phyloP scores from a whole-genome alignment of 306 rosid genomes.

The Hippophae gyantsensis region DNA sequence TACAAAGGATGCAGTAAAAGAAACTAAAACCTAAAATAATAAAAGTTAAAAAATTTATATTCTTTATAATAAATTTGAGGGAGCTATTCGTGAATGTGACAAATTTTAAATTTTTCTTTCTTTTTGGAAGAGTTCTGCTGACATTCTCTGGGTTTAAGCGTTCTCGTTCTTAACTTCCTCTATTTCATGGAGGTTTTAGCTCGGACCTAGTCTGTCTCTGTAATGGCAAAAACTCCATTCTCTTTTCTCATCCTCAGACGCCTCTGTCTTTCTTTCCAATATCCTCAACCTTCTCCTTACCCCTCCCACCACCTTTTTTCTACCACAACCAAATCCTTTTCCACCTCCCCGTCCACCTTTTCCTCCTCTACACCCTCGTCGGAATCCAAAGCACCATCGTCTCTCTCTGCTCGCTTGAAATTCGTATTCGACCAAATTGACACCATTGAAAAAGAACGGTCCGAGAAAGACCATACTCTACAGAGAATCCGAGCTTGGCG shows the following conservation, averaged over 20 bases:
- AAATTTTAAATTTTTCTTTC: no score
- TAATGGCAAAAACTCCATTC: slow-evolving; percentile 53
- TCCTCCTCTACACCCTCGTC: slow-evolving; percentile 23
- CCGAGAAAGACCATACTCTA: slow-evolving; percentile 72
- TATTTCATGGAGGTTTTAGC: slow-evolving; percentile 27
- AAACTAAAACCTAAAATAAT: no score
- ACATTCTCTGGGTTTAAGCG: slow-evolving; percentile 34
- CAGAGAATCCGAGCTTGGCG: slow-evolving; percentile 90
- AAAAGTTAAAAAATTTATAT: no score
- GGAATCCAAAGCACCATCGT: slow-evolving; percentile 42
- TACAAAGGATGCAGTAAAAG: no score
- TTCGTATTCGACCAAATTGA: slow-evolving; percentile 93
- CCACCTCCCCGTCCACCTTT: slow-evolving; percentile 34
- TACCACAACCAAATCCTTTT: slow-evolving; percentile 27
- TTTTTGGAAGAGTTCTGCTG: no score
- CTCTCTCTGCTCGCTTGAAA: slow-evolving; percentile 79
- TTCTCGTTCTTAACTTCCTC: background rate
- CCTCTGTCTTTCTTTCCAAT: slow-evolving; percentile 25
- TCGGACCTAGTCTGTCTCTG: slow-evolving; percentile 3
- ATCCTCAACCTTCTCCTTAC: slow-evolving; percentile 25
- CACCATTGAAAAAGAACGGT: slow-evolving; percentile 72
- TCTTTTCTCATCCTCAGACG: slow-evolving; percentile 60
- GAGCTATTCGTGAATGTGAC: no score
- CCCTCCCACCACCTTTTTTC: slow-evolving; percentile 17
- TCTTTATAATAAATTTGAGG: no score